phyloP scores from a whole-genome alignment of 2,329 filamentous ascomycete genomes.

The Aspergillus brasiliensis region DNA sequence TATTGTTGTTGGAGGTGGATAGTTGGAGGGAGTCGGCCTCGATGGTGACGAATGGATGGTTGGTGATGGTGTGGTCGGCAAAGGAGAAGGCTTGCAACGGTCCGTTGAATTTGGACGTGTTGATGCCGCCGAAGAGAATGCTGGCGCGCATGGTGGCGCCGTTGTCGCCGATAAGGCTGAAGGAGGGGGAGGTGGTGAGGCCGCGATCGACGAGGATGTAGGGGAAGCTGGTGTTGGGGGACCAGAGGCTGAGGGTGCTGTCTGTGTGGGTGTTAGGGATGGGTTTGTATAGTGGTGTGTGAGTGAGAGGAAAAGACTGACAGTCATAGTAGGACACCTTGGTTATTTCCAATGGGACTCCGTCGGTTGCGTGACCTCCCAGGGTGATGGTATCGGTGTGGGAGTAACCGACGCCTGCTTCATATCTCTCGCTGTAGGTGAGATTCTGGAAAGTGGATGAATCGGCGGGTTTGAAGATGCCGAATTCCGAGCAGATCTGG shows the following conservation, averaged over 20 bases:
- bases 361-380: no score
- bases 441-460: conserved; percentile 5
- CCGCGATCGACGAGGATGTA: conserved; percentile 7
- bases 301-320: background rate
- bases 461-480: background rate
- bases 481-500: background rate
- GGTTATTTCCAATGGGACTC: no score
- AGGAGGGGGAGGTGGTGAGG: conserved; percentile 7
- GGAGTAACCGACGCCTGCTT: background rate
- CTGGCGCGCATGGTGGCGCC: background rate
- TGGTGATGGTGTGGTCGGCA: background rate
- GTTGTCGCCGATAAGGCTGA: conserved; percentile 3
- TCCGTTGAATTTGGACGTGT: conserved; percentile 8
- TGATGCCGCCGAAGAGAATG: conserved; percentile 11
- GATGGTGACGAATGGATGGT: background rate
- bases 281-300: background rate
- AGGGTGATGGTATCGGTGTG: background rate
- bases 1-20: background rate
- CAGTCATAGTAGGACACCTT: no score
- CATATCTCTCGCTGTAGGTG: background rate
- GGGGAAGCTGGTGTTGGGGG: conserved; percentile 5
- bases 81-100: conserved; percentile 10
- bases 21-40: background rate
- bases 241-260: conserved; percentile 5
- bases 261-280: background rate